Base-by-base conservation (phyloP, 495 filamentous ascomycete species). In the Chaetomium cochliodes region DNA sequence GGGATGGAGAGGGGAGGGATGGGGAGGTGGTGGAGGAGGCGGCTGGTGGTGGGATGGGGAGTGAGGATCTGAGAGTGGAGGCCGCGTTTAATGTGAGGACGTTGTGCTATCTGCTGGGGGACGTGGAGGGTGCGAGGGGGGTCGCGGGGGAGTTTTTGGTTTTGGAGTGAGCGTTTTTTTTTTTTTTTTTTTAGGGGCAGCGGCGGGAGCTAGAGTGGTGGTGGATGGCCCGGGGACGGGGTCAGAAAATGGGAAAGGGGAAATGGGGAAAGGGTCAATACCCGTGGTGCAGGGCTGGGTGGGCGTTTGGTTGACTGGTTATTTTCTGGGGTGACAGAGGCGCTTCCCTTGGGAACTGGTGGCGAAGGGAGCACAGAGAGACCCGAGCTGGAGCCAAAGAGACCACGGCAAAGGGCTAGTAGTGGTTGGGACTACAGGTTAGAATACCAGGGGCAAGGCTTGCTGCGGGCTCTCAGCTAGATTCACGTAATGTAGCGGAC, bases 51-150 rank as follows among this genome's bases (percentile, higher is more conserved):
- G 49, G 39, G 30, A 18, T 33, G 25, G 53, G 66, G 16, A 72
- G 73, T 18, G 89, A 91, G 65, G 83, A 91, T 67, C 84, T 93
- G 66, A 83, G 83, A 18, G 72, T 77, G 18, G 92, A 96, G 72
- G 89, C 92, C 58, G 92, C 91, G 47, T 87, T 88, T 72, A 89
- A 90, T 64, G 70, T 96, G 62, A 85, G 92, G 73, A 83, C 66
- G 16, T 64, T 72, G 66, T 75, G 71, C 20, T 75, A 71, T 60
- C 55, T 74, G 65, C 49, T 76, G 60, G 74, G 72, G 54, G 74
- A 76, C 65, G 55, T 74, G 37, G 66, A 72, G 56, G 73, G 73
- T 15, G 69, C 69, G 55, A 68, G 65, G 67, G 68, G 25, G 9
- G 71, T 73, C 50, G 66, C 68, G 55, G 66, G 65, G 30, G 12